phyloP scores from a whole-genome alignment of 352 stramenopile species.

The Peronospora destructor region DNA sequence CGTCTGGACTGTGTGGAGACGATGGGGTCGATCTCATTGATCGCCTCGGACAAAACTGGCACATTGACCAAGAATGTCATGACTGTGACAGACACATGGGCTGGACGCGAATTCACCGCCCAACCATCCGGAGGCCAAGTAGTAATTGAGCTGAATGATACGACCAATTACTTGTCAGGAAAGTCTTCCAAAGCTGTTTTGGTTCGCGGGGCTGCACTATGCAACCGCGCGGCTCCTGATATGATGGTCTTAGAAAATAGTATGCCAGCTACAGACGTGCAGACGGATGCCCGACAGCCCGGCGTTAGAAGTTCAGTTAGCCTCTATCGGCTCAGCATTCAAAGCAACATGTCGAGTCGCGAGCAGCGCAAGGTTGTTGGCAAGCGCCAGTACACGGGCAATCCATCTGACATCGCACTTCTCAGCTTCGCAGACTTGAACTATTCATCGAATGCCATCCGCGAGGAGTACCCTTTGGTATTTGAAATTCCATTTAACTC shows the following conservation, averaged over 20 bases:
- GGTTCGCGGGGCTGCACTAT: constrained; percentile 30
- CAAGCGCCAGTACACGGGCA: constrained; percentile 45
- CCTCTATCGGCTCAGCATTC: constrained; percentile 9
- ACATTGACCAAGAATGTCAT: constrained; percentile 93
- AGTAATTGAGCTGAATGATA: constrained; percentile 32
- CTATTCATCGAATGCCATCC: constrained; percentile 28
- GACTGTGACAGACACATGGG: constrained; percentile 83
- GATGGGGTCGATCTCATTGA: constrained; percentile 87
- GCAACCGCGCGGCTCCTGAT: constrained; percentile 34
- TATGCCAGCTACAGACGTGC: neutral
- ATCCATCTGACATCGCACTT: constrained; percentile 46
- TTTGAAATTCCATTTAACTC: constrained; percentile 65
- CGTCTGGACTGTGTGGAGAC: constrained; percentile 91
- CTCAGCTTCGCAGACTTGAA: constrained; percentile 40
- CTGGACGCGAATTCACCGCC: constrained; percentile 41
- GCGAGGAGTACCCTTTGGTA: constrained; percentile 37
- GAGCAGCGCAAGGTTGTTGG: constrained; percentile 13
- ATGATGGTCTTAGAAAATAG: neutral
- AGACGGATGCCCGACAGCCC: neutral
- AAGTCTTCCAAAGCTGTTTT: constrained; percentile 28
- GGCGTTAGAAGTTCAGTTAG: constrained; percentile 7
- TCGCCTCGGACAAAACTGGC: constrained; percentile 91
- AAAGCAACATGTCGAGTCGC: constrained; percentile 10
- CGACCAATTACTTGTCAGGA: constrained; percentile 25
- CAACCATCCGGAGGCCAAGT: constrained; percentile 23